Conservation (phyloP, 805 yeast species). For the Wickerhamiella galacta region DNA sequence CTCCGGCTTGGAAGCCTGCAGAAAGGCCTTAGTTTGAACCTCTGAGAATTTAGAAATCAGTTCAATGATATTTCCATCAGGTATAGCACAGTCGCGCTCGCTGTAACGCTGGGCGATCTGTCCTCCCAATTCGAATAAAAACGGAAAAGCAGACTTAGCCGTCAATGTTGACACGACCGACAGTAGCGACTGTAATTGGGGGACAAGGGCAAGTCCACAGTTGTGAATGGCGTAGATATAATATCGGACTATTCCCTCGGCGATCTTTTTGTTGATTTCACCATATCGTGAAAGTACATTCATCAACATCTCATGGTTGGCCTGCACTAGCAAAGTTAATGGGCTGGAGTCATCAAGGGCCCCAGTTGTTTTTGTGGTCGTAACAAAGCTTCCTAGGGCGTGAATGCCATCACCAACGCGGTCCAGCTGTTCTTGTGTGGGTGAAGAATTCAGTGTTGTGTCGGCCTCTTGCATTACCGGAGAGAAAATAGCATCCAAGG, state of each 20-base stretch:
- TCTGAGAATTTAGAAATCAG: constrained; percentile 13
- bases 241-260: constrained; percentile 9
- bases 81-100: constrained; percentile 19
- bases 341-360: constrained; percentile 26
- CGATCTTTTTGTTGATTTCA: constrained; percentile 1
- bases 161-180: constrained; percentile 1
- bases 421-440: constrained; percentile 24
- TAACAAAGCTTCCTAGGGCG: constrained; percentile 44
- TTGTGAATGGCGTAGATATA: constrained; percentile 11
- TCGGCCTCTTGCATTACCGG: constrained; percentile 41
- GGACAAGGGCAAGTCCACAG: constrained; percentile 5
- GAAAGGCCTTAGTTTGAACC: constrained; percentile 6
- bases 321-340: constrained; percentile 19
- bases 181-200: constrained; percentile 5
- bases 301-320: constrained; percentile 7
- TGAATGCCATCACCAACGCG: constrained; percentile 22
- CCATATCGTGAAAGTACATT: constrained; percentile 4
- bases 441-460: constrained; percentile 19
- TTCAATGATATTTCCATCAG: constrained; percentile 25
- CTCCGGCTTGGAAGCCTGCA: constrained; percentile 15
- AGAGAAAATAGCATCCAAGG: constrained; percentile 61
- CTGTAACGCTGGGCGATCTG: constrained; percentile 10
- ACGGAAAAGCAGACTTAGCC: constrained; percentile 5
- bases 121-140: constrained; percentile 10
- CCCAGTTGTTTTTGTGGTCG: constrained; percentile 48